Conservation (phyloP, 345 rosid species). For the Angophora floribunda region DNA sequence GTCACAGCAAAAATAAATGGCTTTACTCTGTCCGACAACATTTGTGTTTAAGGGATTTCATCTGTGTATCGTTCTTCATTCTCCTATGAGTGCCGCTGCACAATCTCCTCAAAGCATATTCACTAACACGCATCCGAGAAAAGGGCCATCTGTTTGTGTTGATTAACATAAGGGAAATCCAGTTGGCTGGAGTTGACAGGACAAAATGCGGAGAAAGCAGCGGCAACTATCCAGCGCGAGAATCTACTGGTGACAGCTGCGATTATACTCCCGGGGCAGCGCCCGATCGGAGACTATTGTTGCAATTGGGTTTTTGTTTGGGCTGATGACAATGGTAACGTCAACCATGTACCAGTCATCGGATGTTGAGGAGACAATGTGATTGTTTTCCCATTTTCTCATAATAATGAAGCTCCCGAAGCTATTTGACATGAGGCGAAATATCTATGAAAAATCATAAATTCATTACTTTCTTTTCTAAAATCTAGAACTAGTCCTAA, state of each 20-base stretch:
- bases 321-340: not conserved
- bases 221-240: not conserved
- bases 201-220: not conserved
- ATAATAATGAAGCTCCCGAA: not conserved
- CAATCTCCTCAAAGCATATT: not conserved
- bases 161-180: not conserved
- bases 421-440: not conserved
- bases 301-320: not conserved
- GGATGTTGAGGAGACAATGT: not conserved
- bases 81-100: not conserved
- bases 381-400: not conserved
- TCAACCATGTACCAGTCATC: rapidly evolving
- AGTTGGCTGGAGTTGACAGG: not conserved
- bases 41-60: not conserved
- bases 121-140: rapidly evolving
- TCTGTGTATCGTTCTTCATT: not conserved
- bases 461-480: not conserved
- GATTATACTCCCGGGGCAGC: rapidly evolving
- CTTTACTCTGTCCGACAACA: not conserved
- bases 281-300: not conserved
- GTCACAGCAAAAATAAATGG: not conserved
- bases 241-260: rapidly evolving
- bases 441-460: not conserved
- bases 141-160: not conserved
- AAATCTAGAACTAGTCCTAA: not conserved